A percentile compares a stretch with the other conserved stretches of the same genome.
Evolutionary conservation across 768 basidiomycete genomes (phyloP).

Genomic region (Russula sp.): DNA sequence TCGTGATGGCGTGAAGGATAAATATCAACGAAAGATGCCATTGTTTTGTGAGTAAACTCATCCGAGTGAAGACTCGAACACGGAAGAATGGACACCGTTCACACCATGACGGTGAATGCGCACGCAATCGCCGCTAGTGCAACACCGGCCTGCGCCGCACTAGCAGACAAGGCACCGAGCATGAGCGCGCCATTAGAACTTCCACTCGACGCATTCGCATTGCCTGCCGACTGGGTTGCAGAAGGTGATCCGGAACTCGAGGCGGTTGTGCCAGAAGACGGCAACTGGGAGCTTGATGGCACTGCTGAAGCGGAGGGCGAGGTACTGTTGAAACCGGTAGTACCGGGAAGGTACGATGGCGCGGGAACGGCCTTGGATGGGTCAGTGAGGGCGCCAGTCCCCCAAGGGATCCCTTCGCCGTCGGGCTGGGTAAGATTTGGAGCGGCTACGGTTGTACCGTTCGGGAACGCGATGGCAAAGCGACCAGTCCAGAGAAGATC

Average conservation of each 20-base stretch:
- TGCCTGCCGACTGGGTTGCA: neutral
- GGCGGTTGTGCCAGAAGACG: neutral
- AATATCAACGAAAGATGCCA: neutral
- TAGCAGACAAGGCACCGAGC: conserved; percentile 14
- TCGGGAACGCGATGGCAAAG: conserved; percentile 62
- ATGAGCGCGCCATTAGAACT: conserved; percentile 3
- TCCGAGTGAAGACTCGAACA: neutral
- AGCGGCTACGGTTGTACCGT: conserved; percentile 48
- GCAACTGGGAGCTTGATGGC: neutral
- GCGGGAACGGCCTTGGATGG: conserved; percentile 39
- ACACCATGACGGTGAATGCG: conserved; percentile 24
- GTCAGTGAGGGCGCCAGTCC: conserved; percentile 52
- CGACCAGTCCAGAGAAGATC: conserved; percentile 66
- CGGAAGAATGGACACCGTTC: neutral
- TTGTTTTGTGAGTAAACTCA: neutral
- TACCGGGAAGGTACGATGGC: conserved; percentile 10
- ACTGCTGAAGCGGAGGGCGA: conserved; percentile 1
- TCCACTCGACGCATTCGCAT: neutral
- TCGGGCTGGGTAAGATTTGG: conserved; percentile 53
- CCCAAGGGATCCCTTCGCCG: conserved; percentile 55
- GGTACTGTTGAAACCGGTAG: neutral
- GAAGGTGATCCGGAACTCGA: neutral
- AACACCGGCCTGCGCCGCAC: conserved; percentile 12
- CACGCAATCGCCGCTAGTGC: conserved; percentile 23
- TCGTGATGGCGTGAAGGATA: conserved; percentile 6